Evolutionary conservation across 306 rosid genomes (phyloP), one percentile per base, ranked within the genome.

Genomic region (Acacia confusa): DNA sequence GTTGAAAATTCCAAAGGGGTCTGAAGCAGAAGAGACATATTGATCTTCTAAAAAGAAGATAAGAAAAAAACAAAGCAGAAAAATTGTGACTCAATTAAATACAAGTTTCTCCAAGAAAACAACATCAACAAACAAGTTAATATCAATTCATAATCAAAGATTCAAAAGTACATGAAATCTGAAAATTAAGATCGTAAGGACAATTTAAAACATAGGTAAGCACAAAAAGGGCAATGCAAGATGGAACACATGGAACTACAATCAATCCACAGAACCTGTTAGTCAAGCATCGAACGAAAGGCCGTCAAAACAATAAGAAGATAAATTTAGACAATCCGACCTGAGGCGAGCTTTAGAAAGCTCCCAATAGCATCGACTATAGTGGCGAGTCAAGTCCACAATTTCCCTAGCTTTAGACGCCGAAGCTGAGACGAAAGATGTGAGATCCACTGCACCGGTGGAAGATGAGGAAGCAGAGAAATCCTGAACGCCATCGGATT

Each of bases 321-420:
- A 40, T 44, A 19, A 79, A 17, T 16, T 28, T 8, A 22, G 0
- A 19, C 30, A 48, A 14, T 44, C 53, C 27, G 6, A 92, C 97
- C 94, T 91, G 63, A 94, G 97, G 82, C 93, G 97, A 74, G 97
- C 97, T 79, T 91, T 94, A 84, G 98, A 92, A 82, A 90, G 95
- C 84, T 95, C 91, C 89, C 92, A 90, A 78, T 95, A 92, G 86
- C 98, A 95, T 44, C 85, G 90, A 40, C 87, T 90, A 73, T 91
- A 90, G 86, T 93, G 93, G 70, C 90, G 89, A 34, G 89, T 83
- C 13, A 89, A 79, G 70, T 86, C 84, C 0, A 85, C 63, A 7
- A 82, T 67, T 25, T 83, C 87, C 36, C 55, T 72, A 22, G 88
- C 86, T 45, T 78, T 83, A 0, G 89, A 83, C 10, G 79, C 84